These are phyloP conservation scores for Tothia fuscella DNA, from an alignment of 2,329 filamentous ascomycete genomes.

Conservation along the genomic window DNA sequence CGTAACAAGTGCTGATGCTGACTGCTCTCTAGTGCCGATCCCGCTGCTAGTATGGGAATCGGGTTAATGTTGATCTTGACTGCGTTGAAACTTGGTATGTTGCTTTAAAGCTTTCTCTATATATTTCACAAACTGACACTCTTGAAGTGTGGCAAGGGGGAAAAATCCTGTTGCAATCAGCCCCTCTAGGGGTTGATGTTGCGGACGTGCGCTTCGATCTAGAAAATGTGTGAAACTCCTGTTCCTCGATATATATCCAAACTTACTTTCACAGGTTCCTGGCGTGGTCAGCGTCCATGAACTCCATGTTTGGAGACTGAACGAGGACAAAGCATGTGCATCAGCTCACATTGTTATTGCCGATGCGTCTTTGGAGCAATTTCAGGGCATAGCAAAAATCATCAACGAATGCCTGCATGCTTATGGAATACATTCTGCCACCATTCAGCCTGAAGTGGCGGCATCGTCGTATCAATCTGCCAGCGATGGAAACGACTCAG, in stretches of 20 bases:
- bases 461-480: not conserved
- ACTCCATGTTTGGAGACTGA: constrained; percentile 61
- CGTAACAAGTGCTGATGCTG: no score
- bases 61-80: constrained; percentile 49
- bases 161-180: constrained; percentile 55
- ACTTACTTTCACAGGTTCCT: constrained; percentile 44
- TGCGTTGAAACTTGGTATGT: constrained; percentile 5
- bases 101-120: not conserved
- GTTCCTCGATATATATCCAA: no score
- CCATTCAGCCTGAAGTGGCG: constrained; percentile 53
- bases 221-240: constrained; percentile 44
- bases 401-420: constrained; percentile 59
- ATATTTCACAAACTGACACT: not conserved
- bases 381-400: constrained; percentile 48
- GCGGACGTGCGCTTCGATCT: constrained; percentile 57
- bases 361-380: constrained; percentile 43
- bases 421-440: constrained; percentile 61
- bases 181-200: constrained; percentile 46
- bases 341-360: constrained; percentile 56
- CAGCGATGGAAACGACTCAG: not conserved
- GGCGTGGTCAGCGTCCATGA: constrained; percentile 59
- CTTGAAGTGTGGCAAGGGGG: constrained; percentile 29
- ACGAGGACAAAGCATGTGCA: constrained; percentile 58
- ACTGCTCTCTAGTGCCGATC: no score
- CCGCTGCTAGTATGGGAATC: constrained; percentile 56